Evolutionary conservation across 495 filamentous ascomycete genomes (phyloP), one percentile per base, ranked within the genome.

Genomic region (Aspergillus funiculosus): DNA sequence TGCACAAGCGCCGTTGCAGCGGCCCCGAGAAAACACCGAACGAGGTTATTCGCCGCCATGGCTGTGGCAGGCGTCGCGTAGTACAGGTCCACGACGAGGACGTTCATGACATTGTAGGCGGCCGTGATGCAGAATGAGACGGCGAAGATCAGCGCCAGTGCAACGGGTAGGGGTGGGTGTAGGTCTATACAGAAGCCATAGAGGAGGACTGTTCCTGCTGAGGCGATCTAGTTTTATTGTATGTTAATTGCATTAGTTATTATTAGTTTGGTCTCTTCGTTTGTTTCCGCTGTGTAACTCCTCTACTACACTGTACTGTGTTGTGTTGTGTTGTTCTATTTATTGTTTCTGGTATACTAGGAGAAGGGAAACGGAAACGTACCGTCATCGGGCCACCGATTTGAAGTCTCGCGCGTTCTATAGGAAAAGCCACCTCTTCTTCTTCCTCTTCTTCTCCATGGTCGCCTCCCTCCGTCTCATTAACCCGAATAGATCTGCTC

Each of bases 1-100:
- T 74, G 67, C 17, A 86, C 77, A 0, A 71, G 57, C 0, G 76
- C 82, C 15, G 76, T 78, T 1, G 75, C 75, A 0, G 61, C 81
- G 0, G 83, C 85, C 3, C 83, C 83, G 9, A 87, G 53, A 28
- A 80, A 56, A 51, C 83, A 88, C 5, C 83, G 63, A 0, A 79
- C 76, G 6, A 89, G 62, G 54, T 89, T 88, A 48, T 83, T 84
- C 1, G 81, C 78, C 5, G 85, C 83, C 21, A 81, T 80, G 0
- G 78, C 82, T 0, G 83, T 79, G 0, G 76, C 77, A 0, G 83
- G 80, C 0, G 62, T 73, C 0, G 63, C 57, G 3, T 76, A 78
- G 48, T 83, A 77, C 20, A 86, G 62, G 41, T 87, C 85, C 2
- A 86, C 73, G 9, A 87, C 51, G 3, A 63, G 43, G 3, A 59